A percentile compares a stretch with the other conserved stretches of the same genome.
Evolutionary conservation across 148 eudicot genomes (phyloP).

Genomic region (Rheum nobile): DNA sequence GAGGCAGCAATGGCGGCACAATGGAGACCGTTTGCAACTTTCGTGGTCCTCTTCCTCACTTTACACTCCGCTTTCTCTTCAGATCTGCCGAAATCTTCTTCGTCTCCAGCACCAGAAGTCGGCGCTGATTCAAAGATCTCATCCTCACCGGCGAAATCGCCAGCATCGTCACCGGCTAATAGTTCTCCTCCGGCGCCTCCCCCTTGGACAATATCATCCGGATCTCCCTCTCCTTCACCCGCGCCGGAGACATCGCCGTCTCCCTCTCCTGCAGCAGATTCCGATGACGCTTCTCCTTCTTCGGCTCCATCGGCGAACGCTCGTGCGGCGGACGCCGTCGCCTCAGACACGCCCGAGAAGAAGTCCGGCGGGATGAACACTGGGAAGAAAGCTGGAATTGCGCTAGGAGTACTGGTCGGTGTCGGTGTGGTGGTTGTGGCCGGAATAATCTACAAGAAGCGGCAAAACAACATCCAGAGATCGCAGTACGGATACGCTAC

Average conservation of each 20-base stretch:
- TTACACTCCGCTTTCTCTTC: background rate
- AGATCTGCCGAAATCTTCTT: slow-evolving; percentile 19
- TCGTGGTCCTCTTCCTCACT: slow-evolving; percentile 15
- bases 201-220: background rate
- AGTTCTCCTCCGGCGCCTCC: slow-evolving; percentile 4
- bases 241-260: background rate
- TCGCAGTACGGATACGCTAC: slow-evolving; percentile 32
- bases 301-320: background rate
- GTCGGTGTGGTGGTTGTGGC: slow-evolving; percentile 19
- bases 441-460: slow-evolving; percentile 29
- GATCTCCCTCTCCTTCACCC: slow-evolving; percentile 6
- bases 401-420: slow-evolving; percentile 22
- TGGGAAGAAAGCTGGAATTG: slow-evolving; percentile 35
- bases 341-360: background rate
- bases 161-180: background rate
- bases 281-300: background rate
- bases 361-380: slow-evolving; percentile 19
- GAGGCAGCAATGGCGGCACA: slow-evolving; percentile 15
- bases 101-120: slow-evolving; percentile 1
- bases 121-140: background rate
- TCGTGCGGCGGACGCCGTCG: background rate
- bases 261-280: background rate
- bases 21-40: background rate
- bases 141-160: slow-evolving; percentile 9
- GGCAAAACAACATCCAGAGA: slow-evolving; percentile 32